phyloP scores from a whole-genome alignment of 2,329 filamentous ascomycete species.

The Pestalotiopsis sp. region DNA sequence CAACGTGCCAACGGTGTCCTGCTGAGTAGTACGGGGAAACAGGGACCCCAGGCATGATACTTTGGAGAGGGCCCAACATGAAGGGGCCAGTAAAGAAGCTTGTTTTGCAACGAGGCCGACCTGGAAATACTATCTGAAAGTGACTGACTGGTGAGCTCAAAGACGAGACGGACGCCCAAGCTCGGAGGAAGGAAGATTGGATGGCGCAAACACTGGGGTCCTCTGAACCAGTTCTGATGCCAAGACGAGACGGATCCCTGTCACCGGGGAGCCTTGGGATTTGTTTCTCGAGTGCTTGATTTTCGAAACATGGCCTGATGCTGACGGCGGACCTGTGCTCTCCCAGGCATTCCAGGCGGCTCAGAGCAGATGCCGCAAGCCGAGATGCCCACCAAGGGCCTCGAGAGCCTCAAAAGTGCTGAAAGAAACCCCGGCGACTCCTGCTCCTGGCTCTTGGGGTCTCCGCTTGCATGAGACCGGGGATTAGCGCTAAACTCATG shows the following conservation, averaged over 20 bases:
- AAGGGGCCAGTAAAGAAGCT: conserved; percentile 7
- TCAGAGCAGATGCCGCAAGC: not conserved
- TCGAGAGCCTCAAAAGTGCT: too few species aligned
- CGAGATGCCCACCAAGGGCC: not conserved
- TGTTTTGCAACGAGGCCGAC: conserved; percentile 9
- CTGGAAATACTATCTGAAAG: not conserved
- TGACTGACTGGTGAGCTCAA: not conserved
- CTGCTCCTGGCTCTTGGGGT: not conserved
- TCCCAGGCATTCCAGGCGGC: not conserved
- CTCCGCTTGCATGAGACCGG: conserved; percentile 8
- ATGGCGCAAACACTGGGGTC: conserved; percentile 10
- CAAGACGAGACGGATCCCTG: conserved; percentile 8
- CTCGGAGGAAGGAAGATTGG: conserved; percentile 3
- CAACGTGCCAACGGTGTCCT: not conserved
- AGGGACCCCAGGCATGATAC: not conserved
- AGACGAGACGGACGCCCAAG: conserved; percentile 7
- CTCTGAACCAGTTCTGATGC: not conserved
- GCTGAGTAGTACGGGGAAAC: not conserved
- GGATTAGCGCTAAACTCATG: conserved; percentile 1
- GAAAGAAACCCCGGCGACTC: not conserved
- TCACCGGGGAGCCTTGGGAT: not conserved
- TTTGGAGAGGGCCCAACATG: not conserved
- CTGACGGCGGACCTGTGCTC: not conserved
- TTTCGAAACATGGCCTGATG: conserved; percentile 11
- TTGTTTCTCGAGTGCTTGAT: conserved; percentile 12